Evolutionary conservation across 169 alveolate genomes (phyloP).

Genomic region (Babesia sp.): DNA sequence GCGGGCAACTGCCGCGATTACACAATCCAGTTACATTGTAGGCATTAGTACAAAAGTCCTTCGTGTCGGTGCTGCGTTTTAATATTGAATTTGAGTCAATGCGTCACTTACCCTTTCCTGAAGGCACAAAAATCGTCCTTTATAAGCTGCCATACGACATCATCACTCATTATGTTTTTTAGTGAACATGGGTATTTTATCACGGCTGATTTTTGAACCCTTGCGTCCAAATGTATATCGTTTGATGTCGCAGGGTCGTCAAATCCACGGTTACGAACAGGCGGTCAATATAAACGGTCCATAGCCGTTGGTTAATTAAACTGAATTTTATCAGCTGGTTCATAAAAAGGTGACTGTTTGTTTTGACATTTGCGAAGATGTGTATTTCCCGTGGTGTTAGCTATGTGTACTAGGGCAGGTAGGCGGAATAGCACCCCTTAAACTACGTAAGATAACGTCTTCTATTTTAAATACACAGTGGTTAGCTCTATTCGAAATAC

Average conservation of each 20-base stretch:
- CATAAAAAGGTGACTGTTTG: too few species aligned
- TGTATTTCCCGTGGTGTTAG: neutral
- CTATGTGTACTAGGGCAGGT: neutral
- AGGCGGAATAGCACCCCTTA: neutral
- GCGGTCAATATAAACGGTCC: too few species aligned
- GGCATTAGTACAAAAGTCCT: conserved; percentile 73
- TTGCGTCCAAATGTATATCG: too few species aligned
- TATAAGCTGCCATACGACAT: conserved; percentile 65
- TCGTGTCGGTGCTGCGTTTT: conserved; percentile 56
- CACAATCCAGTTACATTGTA: conserved; percentile 98
- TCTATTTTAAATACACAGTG: neutral
- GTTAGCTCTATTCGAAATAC: neutral
- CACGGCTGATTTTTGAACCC: too few species aligned
- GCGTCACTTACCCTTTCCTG: conserved; percentile 38
- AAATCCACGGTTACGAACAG: too few species aligned
- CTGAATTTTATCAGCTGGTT: too few species aligned
- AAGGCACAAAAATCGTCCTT: conserved; percentile 64
- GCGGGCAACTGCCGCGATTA: conserved; percentile 96
- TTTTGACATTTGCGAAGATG: neutral
- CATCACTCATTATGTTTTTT: conserved; percentile 65
- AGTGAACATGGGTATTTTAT: too few species aligned
- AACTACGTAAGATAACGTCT: neutral
- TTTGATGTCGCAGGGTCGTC: too few species aligned
- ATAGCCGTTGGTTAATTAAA: too few species aligned
- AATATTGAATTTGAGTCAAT: neutral